Evolutionary conservation across 805 yeast genomes (phyloP), one percentile per base, ranked within the genome.

Genomic region (Komagataella ulmi): DNA sequence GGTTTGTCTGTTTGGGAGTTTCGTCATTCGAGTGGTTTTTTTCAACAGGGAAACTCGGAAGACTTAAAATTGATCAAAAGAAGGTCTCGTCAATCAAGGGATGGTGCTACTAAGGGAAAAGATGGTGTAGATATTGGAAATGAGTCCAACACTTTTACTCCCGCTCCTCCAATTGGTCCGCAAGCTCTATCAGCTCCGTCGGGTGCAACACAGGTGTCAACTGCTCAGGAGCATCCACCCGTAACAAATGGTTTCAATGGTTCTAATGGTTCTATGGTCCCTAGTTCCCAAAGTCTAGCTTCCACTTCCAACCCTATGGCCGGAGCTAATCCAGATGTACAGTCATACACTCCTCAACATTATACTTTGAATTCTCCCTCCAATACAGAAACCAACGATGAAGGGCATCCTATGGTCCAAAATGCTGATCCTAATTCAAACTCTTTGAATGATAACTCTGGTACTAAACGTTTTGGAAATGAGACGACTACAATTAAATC

Each of bases 11-110:
- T 60, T 14, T 90, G 98, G 98, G 97, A 91, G 68, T 90, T 90
- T 66, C 81, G 82, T 53, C 98, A 90, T 63, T 79, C 86, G 24
- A 81, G 87, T 3, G 87, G 85, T 43, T 75, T 76, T 54, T 90
- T 90, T 68, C 76, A 79, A 57, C 82, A 88, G 50, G 97, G 96
- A 46, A 93, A 89, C 63, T 66, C 80, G 14, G 93, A 82, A 47
- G 73, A 84, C 8, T 68, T 90, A 54, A 77, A 85, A 51, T 72
- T 76, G 14, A 91, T 90, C 62, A 90, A 88, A 65, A 74, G 98
- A 55, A 70, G 97, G 48, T 79, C 93, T 2, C 60, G 64, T 49
- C 64, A 30, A 30, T 14, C 40, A 30, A 30, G 14, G 14, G 40
- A 30, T 8, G 40, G 40, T 8, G 12, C 12, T 30, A 10, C 12